Evolutionary conservation across 192 early-diverging fungal genomes (phyloP), one percentile per base, ranked within the genome.

Genomic region (Backusella psychrophila): DNA sequence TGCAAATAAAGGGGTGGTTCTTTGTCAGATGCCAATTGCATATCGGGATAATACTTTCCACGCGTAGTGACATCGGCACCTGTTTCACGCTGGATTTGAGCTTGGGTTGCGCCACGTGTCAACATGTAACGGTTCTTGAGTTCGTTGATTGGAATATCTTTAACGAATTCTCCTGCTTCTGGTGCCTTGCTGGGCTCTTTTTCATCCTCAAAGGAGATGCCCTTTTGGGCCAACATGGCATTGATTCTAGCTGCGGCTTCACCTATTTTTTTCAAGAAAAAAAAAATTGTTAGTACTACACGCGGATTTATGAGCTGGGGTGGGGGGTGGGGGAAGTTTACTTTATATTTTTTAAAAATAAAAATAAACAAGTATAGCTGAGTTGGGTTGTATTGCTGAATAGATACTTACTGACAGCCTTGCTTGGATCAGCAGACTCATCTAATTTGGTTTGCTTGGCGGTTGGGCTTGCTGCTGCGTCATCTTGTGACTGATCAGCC

Each of bases 1-100:
- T 95, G 93, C 5, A 97, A 84, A 72, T 92, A 92, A 29, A 97
- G 85, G 2, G 93, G 92, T 65, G 95, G 95, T 34, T 94, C 91
- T 7, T 85, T 88, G 14, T 90, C 90, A 15, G 92, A 94, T 12
- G 93, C 93, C n/a, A 92, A 53, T 44, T 78, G 87, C 6, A 87
- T 78, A 77, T 96, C 89, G 33, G 89, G 82, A 80, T 95, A 96
- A 82, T 93, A 93, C 69, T 91, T 91, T 78, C 95, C 96, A 44
- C 91, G 83, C n/a, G 94, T 96, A 3, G 90, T 91, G 21, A 96
- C 87, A 77, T 91, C 91, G 6, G 93, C 93, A 33, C 89, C 92
- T 21, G 95, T 94, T 34, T 93, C 92, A 33, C 94, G 89, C 73
- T 90, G 91, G 67, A 96, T 90, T 76, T 88, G 80, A 17, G 84